Evolutionary conservation across 1,139 yeast species (phyloP).

Genomic region (Tardiomyces digboiensis): DNA sequence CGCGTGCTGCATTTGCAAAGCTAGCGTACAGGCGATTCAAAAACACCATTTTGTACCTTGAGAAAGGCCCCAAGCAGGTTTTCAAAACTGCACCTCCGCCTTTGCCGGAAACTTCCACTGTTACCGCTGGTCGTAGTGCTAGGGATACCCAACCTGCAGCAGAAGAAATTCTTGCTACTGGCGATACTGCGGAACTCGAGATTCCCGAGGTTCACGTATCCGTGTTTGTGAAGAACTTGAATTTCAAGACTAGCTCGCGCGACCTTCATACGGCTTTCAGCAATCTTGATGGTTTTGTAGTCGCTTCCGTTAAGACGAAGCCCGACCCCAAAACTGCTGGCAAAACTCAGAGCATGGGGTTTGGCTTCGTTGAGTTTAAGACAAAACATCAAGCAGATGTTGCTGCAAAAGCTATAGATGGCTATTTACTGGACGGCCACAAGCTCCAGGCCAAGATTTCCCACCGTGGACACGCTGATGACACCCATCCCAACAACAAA

Average conservation of each 20-base stretch:
- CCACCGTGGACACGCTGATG: constrained; percentile 44
- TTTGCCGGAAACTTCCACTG: constrained; percentile 14
- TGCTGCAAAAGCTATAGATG: constrained; percentile 70
- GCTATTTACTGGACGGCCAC: constrained; percentile 80
- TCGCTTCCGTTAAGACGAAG: constrained; percentile 78
- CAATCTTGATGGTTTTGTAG: constrained; percentile 65
- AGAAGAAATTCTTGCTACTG: constrained; percentile 14
- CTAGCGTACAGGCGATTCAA: constrained; percentile 83
- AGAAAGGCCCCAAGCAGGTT: constrained; percentile 85
- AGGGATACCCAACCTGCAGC: constrained; percentile 29
- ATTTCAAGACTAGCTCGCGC: constrained; percentile 63
- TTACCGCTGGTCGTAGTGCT: constrained; percentile 9
- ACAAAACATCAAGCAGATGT: constrained; percentile 68
- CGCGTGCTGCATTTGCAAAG: constrained; percentile 83
- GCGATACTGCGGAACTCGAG: constrained; percentile 20
- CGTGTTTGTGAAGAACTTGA: constrained; percentile 83
- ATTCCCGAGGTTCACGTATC: constrained; percentile 62
- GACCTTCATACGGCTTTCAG: constrained; percentile 55
- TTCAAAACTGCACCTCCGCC: constrained; percentile 31
- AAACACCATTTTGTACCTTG: constrained; percentile 77
- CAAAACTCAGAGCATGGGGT: constrained; percentile 81
- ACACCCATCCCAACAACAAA: constrained; percentile 1
- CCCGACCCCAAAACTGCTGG: constrained; percentile 74
- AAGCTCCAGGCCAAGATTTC: constrained; percentile 82
- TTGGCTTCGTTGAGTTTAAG: constrained; percentile 89